Conservation (phyloP, 768 basidiomycete species). For the Myochromella boudieri region DNA sequence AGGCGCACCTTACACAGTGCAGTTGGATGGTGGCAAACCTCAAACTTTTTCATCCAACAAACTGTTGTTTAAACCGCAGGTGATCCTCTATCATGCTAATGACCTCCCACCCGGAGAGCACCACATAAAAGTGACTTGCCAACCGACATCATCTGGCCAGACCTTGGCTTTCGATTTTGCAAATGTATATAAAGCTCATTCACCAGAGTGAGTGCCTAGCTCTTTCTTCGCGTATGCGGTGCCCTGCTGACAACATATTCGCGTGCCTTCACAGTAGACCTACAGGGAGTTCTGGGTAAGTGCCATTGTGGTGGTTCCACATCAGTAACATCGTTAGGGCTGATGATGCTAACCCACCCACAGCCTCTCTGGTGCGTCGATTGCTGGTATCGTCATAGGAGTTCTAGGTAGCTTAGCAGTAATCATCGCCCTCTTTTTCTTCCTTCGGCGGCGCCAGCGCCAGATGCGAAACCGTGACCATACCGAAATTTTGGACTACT, state of each 20-base stretch:
- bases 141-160: slow-evolving; percentile 9
- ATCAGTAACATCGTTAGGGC: not conserved
- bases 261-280: not conserved
- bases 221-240: too few relatives aligned
- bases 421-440: slow-evolving; percentile 8
- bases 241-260: not conserved
- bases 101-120: slow-evolving; percentile 7
- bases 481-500: not conserved
- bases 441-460: slow-evolving; percentile 6
- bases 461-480: not conserved
- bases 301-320: not conserved
- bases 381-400: slow-evolving; percentile 11
- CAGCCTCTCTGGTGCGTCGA: slow-evolving; percentile 4
- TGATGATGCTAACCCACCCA: not conserved
- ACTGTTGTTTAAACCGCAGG: slow-evolving; percentile 23
- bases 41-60: slow-evolving; percentile 21
- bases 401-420: slow-evolving; percentile 1
- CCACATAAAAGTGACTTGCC: slow-evolving; percentile 6
- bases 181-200: slow-evolving; percentile 10
- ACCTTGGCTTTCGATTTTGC: slow-evolving; percentile 13
- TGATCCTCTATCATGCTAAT: slow-evolving; percentile 23
- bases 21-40: slow-evolving; percentile 30
- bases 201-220: slow-evolving; percentile 5
- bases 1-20: slow-evolving; percentile 32
- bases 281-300: not conserved